Conservation (phyloP, 192 early-diverging fungal species). For the Backusella tarrabulga region DNA sequence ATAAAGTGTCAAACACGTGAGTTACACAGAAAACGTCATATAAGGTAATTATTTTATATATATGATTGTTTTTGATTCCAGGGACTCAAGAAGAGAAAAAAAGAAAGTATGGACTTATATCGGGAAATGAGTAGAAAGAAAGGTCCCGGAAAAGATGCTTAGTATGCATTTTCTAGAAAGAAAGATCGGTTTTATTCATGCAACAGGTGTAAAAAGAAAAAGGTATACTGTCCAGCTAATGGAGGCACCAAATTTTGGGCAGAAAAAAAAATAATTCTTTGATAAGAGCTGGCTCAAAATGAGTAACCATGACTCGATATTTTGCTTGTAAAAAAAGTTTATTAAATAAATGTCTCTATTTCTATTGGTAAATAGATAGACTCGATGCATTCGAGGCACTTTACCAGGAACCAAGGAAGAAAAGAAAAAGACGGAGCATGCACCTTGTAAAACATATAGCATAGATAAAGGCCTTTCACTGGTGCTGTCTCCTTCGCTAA, state of each 20-base stretch:
- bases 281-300: background rate
- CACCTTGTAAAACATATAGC: background rate
- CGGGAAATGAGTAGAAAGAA: background rate
- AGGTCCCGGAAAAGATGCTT: background rate
- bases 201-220: background rate
- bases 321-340: background rate
- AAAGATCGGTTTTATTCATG: background rate
- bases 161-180: background rate
- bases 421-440: background rate
- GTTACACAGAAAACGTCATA: background rate
- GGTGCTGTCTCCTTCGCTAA: no score
- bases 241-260: background rate
- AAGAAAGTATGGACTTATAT: background rate
- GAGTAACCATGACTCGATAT: background rate
- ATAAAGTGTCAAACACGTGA: background rate
- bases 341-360: background rate
- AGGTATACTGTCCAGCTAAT: background rate
- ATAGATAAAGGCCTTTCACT: no score
- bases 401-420: background rate
- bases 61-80: background rate
- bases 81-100: background rate
- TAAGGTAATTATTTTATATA: background rate
- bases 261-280: background rate
- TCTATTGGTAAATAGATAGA: background rate
- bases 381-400: background rate